Base-by-base conservation (phyloP, 257 asterid species). In the Rhazya stricta region DNA sequence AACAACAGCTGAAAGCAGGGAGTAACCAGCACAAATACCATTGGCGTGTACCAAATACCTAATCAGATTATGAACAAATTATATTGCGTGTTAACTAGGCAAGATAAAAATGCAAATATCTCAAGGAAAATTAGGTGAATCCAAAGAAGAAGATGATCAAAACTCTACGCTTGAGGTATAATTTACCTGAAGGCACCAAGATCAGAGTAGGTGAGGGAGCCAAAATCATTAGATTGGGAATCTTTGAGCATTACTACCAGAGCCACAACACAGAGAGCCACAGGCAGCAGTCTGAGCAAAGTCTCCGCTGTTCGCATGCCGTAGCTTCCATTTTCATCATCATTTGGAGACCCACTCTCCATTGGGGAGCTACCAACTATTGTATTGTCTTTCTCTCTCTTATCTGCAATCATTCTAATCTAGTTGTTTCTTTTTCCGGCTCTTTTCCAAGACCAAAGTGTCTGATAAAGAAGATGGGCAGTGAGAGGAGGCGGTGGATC, bases 21-120 rank as follows among this genome's bases (percentile, higher is more conserved):
- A 94, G 73, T 94, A 94, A 15, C 96, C 97, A 65, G 97, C 97
- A 36, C 98, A 94, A n/a, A 94, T 79, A 46, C 98, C 92, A 60
- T 96, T 94, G 34, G 97, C 98, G 80, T 91, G 97, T 34, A 91
- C 96, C 79, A 94, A 76, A 57, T 85, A 93, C 80, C 98, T 91
- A 70, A 46, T 61, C 63, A 48, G 5, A 77, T 36, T n/a, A 10
- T 53, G 60, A 23, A 60, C 10, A 7, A 6, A 27, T 69, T 2
- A 29, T 25, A 2, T 39, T 18, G 2, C 48, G 46, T 37, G 7
- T 25, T 51, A 23, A 3, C 29, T 1, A 29, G 23, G 73, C 16
- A 27, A 68, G 53, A 36, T 29, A 3, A 3, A 48, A 48, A 51
- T 18, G n/a, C n/a, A 51, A 51, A 51, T 51, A 4, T 21, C 16